Base-by-base conservation (phyloP, 148 eudicot species). In the Chenopodium suecicum region DNA sequence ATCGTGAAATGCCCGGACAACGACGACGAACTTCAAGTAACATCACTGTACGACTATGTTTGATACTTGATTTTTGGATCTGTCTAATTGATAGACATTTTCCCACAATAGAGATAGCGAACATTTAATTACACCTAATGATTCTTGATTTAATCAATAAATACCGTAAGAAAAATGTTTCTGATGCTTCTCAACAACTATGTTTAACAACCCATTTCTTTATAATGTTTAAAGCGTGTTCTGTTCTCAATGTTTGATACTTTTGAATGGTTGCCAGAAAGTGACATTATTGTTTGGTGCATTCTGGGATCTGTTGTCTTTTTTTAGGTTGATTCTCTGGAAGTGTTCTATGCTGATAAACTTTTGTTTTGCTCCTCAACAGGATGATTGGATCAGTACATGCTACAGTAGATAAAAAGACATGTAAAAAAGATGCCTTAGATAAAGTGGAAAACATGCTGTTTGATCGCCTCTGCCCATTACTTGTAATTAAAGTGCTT, bases 401-500 rank as follows among this genome's bases (percentile, higher is more conserved):
- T 37, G 76, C 80, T 54, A 73, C 79, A 79, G 54, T 62, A 79
- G 83, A 82, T 63, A 75, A 27, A 58, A 56, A 77, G 74, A 58
- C 65, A 65, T 72, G 31, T 75, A 60, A 77, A 75, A 80, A 60
- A 11, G 79, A 75, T 76, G 85, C 77, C 81, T 13, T 83, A 27
- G 79, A 68, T 64, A 58, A 78, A 70, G 32, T 77, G 86, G 86
- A 84, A 71, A 84, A 82, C 19, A 63, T 85, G 84, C 86, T 92
- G 64, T 94, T 92, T 82, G 85, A 78, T 79, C 90, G 85, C 81
- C 92, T 94, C 78, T 92, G 91, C 84, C 98, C 98, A 58, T 84
- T 94, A 79, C 94, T 94, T 62, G 70, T 92, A 29, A 87, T 92
- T 84, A 90, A 86, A 90, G 86, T 94, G 83, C 95, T 94, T 78